Evolutionary conservation across 495 filamentous ascomycete species (phyloP), one percentile per base, ranked within the genome.

Genomic region (Aspergillus mulundensis): DNA sequence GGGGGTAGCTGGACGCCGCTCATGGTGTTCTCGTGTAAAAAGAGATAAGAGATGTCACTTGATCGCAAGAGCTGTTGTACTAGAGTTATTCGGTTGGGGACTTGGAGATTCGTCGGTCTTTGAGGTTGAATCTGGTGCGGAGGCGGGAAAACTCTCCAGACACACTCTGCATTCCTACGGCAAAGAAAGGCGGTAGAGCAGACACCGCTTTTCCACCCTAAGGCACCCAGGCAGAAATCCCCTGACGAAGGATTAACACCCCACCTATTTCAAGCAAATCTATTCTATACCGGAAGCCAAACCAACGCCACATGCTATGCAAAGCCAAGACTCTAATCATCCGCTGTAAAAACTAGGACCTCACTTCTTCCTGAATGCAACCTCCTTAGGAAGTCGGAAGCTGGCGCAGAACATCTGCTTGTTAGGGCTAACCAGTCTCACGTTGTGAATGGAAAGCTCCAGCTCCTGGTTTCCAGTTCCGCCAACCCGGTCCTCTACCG

Each of bases 391-490:
- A 41, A 98, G 61, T 50, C 90, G 79, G 68, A 98, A 97, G 59
- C 84, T 95, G 7, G 89, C 91, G 69, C 94, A 97, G 70, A 95
- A 97, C 90, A 97, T 97, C 64, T 85, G 82, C 80, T 98, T 97
- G 58, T 87, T 86, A 28, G 95, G 94, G 59, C 91, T 88, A 53
- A 98, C 95, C 54, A 94, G 81, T 59, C 94, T 76, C 16, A 97
- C 90, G 71, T 94, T 84, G 61, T 85, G 76, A 12, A 97, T 78
- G 14, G 76, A 74, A 23, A 90, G 74, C 53, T 87, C 79, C 14
- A 83, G 68, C 14, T 82, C 80, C 7, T 53, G 19, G 51, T 76
- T 70, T 0, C 73, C 73, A 39, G 50, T 65, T 6, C 72, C 72
- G 2, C 74, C 70, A 48, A 81, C 73, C 1, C 73, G 66, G 50